These are phyloP conservation scores for Kodamaea nitidulidarum DNA, from an alignment of 805 yeast genomes.

Conservation along the genomic window DNA sequence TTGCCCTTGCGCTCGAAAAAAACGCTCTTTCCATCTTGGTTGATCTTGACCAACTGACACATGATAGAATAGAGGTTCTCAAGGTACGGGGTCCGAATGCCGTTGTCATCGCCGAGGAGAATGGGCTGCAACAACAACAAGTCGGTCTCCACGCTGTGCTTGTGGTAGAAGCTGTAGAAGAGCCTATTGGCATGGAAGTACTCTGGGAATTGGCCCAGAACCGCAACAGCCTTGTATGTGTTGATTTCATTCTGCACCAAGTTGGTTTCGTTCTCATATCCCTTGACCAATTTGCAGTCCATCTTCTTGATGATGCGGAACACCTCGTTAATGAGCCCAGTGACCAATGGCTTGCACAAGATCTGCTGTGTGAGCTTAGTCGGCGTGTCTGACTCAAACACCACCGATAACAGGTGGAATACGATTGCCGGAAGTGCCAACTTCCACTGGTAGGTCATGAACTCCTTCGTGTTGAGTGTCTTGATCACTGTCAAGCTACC, in stretches of 20 bases:
- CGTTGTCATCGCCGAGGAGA: conserved; percentile 81
- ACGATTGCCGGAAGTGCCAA: conserved; percentile 75
- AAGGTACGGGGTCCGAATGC: conserved; percentile 83
- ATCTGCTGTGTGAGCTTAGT: conserved; percentile 57
- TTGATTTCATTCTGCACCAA: conserved; percentile 50
- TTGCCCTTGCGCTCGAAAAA: conserved; percentile 25
- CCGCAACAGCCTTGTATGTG: conserved; percentile 14
- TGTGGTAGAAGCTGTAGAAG: conserved; percentile 61
- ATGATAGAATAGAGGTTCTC: conserved; percentile 80
- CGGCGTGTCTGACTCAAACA: conserved; percentile 71
- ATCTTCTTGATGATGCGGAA: conserved; percentile 68
- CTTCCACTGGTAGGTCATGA: conserved; percentile 77
- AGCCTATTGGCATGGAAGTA: conserved; percentile 51
- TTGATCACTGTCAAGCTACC: conserved; percentile 45
- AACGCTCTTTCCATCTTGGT: conserved; percentile 20
- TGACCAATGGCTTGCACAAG: conserved; percentile 77
- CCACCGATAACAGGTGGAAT: conserved; percentile 68
- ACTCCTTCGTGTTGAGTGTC: conserved; percentile 51
- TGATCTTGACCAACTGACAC: conserved; percentile 57
- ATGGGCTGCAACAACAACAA: conserved; percentile 80
- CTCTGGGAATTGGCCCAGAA: conserved; percentile 14
- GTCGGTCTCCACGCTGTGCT: conserved; percentile 58
- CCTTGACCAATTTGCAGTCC: conserved; percentile 69
- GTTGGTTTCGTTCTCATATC: conserved; percentile 63
- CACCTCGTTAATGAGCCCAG: conserved; percentile 75